Evolutionary conservation across 495 filamentous ascomycete species (phyloP).

Genomic region (Penicillium lagena): DNA sequence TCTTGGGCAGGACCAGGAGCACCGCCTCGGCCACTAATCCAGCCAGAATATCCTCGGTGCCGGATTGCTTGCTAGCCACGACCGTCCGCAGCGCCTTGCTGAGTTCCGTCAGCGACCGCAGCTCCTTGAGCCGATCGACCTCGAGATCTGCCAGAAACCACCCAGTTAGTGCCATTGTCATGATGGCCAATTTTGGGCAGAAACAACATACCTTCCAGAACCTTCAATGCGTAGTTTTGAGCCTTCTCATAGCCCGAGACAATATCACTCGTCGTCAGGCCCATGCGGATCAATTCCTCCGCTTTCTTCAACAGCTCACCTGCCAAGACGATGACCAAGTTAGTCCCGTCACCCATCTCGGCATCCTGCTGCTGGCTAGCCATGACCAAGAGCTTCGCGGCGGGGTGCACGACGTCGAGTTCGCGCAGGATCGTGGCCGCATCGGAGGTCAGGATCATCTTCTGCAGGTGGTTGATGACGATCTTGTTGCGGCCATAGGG

Average conservation of each 20-base stretch:
- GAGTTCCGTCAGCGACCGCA: slow-evolving; percentile 71
- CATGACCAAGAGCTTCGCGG: slow-evolving; percentile 98
- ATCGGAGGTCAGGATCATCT: slow-evolving; percentile 98
- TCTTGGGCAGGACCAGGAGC: slow-evolving; percentile 90
- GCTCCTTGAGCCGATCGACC: slow-evolving; percentile 82
- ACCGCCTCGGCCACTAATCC: slow-evolving; percentile 88
- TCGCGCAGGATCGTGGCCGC: slow-evolving; percentile 96
- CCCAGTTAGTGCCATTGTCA: slow-evolving; percentile 3
- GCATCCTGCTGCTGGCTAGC: slow-evolving; percentile 97
- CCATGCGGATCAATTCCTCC: slow-evolving; percentile 91
- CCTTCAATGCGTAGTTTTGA: slow-evolving; percentile 75
- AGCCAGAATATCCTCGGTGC: slow-evolving; percentile 82
- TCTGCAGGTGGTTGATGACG: slow-evolving; percentile 99
- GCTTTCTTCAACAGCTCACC: slow-evolving; percentile 97
- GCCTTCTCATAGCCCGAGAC: slow-evolving; percentile 93
- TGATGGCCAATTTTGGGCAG: too few species aligned
- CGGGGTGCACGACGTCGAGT: slow-evolving; percentile 96
- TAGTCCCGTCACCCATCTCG: slow-evolving; percentile 98
- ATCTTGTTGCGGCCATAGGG: slow-evolving; percentile 99
- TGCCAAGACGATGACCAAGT: slow-evolving; percentile 92
- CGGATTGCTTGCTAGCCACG: slow-evolving; percentile 92
- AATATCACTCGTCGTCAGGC: slow-evolving; percentile 94
- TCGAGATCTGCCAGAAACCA: slow-evolving; percentile 58
- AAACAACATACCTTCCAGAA: slow-evolving; percentile 60
- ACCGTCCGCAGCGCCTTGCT: slow-evolving; percentile 95